phyloP scores from a whole-genome alignment of 345 rosid species.

The thale cress (Arabidopsis thaliana) region DNA sequence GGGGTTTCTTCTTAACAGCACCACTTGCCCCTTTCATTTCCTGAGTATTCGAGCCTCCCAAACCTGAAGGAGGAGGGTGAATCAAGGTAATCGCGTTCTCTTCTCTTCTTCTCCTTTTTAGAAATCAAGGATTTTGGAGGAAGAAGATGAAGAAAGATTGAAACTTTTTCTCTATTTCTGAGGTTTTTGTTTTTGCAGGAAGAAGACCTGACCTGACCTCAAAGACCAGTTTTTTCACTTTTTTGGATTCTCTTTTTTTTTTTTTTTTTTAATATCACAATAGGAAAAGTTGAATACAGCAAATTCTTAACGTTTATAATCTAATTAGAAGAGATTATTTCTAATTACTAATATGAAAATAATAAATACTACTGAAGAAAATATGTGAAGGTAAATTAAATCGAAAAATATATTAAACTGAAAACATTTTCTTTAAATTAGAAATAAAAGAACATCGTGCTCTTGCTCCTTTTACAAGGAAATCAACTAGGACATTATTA shows the following conservation, averaged over 20 bases:
- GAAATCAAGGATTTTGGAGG: slow-evolving; percentile 18
- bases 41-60: slow-evolving; percentile 15
- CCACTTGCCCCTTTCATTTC: slow-evolving; percentile 38
- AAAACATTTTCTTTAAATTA: too few species aligned
- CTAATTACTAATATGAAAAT: too few species aligned
- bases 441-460: too few species aligned
- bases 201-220: slow-evolving; percentile 41
- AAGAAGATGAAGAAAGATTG: slow-evolving; percentile 23
- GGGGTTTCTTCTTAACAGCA: slow-evolving; percentile 37
- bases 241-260: background rate
- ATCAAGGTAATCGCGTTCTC: slow-evolving; percentile 18
- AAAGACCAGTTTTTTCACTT: slow-evolving; percentile 30
- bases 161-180: slow-evolving; percentile 37
- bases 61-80: slow-evolving; percentile 7
- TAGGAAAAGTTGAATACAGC: background rate
- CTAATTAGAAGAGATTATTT: background rate
- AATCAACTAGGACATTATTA: too few species aligned
- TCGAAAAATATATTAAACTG: too few species aligned
- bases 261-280: background rate
- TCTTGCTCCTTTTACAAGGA: too few species aligned
- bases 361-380: too few species aligned
- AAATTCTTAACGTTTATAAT: background rate
- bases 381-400: too few species aligned
- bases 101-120: slow-evolving; percentile 6
- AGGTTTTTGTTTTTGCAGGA: slow-evolving; percentile 24